Percentiles rank a stretch among this genome's conserved stretches.
phyloP scores from a whole-genome alignment of 2,329 filamentous ascomycete genomes.

The Botrytis aclada region DNA sequence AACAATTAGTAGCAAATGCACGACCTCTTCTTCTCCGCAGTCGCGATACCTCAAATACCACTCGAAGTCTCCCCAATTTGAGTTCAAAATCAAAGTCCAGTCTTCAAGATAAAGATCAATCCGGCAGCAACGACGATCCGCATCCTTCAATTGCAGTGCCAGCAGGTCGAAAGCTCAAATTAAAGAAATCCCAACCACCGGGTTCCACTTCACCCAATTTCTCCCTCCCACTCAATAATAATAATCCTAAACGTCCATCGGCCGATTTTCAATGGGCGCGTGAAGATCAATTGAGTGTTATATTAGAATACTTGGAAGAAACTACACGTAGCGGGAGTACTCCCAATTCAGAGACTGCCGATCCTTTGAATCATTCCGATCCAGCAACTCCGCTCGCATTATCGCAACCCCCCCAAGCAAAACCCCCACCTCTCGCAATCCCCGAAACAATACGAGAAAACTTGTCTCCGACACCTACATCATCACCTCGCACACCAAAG shows the following conservation, averaged over 20 bases:
- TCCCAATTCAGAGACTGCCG: not conserved
- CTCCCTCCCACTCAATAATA: slow-evolving; percentile 8
- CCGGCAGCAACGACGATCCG: not conserved
- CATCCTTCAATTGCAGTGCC: not conserved
- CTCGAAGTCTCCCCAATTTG: not conserved
- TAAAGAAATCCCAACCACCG: slow-evolving; percentile 3
- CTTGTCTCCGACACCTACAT: not conserved
- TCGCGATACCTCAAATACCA: not conserved
- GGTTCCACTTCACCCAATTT: not conserved
- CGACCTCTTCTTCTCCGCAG: not conserved
- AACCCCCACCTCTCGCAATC: slow-evolving; percentile 1
- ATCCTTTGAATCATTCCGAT: not conserved
- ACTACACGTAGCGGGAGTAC: slow-evolving; percentile 15
- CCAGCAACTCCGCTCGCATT: not conserved
- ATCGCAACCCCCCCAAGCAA: not conserved
- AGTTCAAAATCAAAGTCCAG: not conserved
- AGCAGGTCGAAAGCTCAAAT: not conserved
- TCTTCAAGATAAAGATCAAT: not conserved
- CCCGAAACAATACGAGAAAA: slow-evolving; percentile 4
- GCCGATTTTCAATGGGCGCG: slow-evolving; percentile 28
- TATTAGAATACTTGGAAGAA: slow-evolving; percentile 29
- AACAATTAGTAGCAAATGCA: not conserved
- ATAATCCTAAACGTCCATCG: slow-evolving; percentile 7
- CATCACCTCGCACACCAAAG: not conserved
- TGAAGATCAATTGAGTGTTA: slow-evolving; percentile 31